Base-by-base conservation (phyloP, 208 protist species). In the Crithidia sp. region DNA sequence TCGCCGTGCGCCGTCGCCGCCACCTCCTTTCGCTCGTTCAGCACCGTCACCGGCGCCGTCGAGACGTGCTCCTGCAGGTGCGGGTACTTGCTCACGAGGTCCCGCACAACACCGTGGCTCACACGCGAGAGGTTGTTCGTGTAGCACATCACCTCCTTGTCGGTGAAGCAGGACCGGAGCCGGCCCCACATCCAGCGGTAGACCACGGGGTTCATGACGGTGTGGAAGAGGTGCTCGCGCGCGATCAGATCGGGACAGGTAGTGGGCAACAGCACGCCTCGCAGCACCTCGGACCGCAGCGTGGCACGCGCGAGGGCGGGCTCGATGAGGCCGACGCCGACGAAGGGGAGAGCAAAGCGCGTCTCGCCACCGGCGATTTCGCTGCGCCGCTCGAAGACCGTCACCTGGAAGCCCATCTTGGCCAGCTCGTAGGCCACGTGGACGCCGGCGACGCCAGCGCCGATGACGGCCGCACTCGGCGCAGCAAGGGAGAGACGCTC, bases 361-460 rank as follows among this genome's bases (percentile, higher is more conserved):
- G 92, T 95, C 60, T 84, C 88, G 14, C 86, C 87, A 5, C 66
- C 77, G 13, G 77, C 90, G 44, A 90, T 71, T 5, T 62, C 55
- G 52, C 28, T 17, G 19, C 65, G 62, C 1, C 88, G 75, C 49
- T 96, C 92, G 70, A 94, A 95, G 10, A 96, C 88, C 2, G 87
- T 94, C 17, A 96, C 92, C 7, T 86, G 66, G 56, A 96, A 96
- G 13, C 92, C 92, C 7, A 95, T 57, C 37, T 86, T 77, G 10
- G 85, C 90, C 19, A 96, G 81, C 74, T 96, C 92, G 67, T 96
- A 93, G 8, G 92, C 92, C 0, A 87, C 85, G 74, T 96, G 92
- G 13, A 96, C 90, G 17, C 92, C 92, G 1, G 89, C 87, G 45
- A 96, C 86, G 19, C 92, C 92, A 37, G 85, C 90, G 17, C 92